Conservation (phyloP, 768 basidiomycete genomes). For the Suillus occidentalis region DNA sequence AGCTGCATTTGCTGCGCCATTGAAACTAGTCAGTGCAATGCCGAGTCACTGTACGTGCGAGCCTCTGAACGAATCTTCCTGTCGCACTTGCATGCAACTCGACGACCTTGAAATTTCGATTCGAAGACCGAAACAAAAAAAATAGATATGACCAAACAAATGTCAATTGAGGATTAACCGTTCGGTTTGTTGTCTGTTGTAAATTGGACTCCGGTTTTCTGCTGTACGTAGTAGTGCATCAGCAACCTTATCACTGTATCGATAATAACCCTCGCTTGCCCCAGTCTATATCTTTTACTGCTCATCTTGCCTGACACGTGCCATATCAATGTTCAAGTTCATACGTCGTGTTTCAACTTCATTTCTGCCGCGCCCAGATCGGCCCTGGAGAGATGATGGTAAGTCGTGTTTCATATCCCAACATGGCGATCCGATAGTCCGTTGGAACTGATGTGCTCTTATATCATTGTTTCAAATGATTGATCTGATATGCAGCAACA, state of each 20-base stretch:
- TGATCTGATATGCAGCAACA: slow-evolving; percentile 47
- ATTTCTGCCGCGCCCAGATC: slow-evolving; percentile 67
- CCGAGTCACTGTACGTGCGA: not conserved
- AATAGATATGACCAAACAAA: slow-evolving; percentile 23
- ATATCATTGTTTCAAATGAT: slow-evolving; percentile 12
- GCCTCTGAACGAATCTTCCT: not conserved
- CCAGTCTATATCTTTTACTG: not conserved
- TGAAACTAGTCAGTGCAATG: not conserved
- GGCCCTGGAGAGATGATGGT: slow-evolving; percentile 81
- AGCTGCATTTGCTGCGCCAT: not conserved
- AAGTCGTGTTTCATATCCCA: slow-evolving; percentile 30
- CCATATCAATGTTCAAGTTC: slow-evolving; percentile 56
- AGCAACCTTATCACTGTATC: not conserved
- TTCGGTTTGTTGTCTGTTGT: not conserved
- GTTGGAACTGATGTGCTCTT: slow-evolving; percentile 16
- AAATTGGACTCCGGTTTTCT: not conserved
- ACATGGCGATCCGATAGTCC: slow-evolving; percentile 6
- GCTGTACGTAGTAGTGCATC: slow-evolving; percentile 3
- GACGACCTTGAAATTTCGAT: not conserved
- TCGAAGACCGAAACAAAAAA: not conserved
- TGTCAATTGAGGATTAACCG: slow-evolving; percentile 17
- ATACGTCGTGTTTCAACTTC: slow-evolving; percentile 71
- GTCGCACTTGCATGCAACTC: not conserved
- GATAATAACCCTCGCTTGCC: not conserved
- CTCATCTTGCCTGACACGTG: not conserved